These are phyloP conservation scores for Claviceps digitariae DNA, from an alignment of 2,329 filamentous ascomycete genomes.

Conservation along the genomic window DNA sequence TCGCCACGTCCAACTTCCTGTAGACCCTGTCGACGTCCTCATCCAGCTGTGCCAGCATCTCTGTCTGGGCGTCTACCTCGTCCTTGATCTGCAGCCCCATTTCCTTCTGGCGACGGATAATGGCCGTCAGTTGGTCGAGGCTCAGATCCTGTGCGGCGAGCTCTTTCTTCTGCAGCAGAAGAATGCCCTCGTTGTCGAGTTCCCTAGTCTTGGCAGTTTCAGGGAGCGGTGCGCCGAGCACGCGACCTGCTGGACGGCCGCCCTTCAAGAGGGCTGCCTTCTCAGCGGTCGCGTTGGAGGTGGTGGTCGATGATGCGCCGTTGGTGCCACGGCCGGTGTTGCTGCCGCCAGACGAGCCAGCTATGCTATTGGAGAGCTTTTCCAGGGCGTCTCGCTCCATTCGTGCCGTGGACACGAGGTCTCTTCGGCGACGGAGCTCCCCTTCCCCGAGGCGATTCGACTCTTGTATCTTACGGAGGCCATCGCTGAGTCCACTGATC, in stretches of 20 bases:
- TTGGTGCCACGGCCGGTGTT: constrained; percentile 31
- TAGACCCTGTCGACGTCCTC: constrained; percentile 52
- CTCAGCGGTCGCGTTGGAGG: constrained; percentile 25
- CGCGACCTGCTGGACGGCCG: constrained; percentile 38
- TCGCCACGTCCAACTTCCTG: constrained; percentile 60
- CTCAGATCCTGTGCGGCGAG: constrained; percentile 65
- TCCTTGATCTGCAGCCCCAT: constrained; percentile 66
- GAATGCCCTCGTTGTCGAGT: constrained; percentile 59
- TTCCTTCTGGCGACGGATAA: constrained; percentile 60
- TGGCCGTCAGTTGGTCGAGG: constrained; percentile 52
- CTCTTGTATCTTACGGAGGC: constrained; percentile 44
- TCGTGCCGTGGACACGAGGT: constrained; percentile 54
- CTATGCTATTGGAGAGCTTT: constrained; percentile 48
- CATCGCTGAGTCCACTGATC: constrained; percentile 51
- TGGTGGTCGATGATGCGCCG: neutral
- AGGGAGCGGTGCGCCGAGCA: constrained; percentile 57
- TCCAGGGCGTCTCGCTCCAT: constrained; percentile 68
- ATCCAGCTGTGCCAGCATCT: constrained; percentile 54
- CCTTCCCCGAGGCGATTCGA: constrained; percentile 51
- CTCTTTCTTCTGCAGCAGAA: constrained; percentile 60
- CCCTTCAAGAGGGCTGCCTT: constrained; percentile 33
- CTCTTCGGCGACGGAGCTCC: constrained; percentile 56
- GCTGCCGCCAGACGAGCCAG: constrained; percentile 12
- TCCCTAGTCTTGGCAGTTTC: constrained; percentile 69
- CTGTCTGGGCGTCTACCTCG: constrained; percentile 58